phyloP scores from a whole-genome alignment of 163 green algal genomes.

The Chloromonas sp. region DNA sequence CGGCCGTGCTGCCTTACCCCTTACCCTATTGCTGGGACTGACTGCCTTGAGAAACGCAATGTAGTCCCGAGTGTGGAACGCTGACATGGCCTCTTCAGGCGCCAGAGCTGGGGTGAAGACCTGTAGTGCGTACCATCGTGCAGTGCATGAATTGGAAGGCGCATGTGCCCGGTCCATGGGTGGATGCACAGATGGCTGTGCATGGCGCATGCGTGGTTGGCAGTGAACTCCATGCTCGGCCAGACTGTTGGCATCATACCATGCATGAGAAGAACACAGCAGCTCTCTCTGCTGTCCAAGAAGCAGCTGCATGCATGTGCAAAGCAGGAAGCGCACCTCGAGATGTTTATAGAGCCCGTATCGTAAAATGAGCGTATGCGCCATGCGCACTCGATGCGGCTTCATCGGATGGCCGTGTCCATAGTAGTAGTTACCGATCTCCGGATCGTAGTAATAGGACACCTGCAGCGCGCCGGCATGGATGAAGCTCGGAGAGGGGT shows the following conservation, averaged over 20 bases:
- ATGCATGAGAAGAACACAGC: no score
- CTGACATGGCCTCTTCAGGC: slow-evolving; percentile 51
- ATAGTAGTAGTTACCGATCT: slow-evolving; percentile 89
- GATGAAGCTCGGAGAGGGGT: no score
- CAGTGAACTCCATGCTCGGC: no score
- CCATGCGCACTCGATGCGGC: slow-evolving; percentile 79
- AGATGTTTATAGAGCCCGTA: slow-evolving; percentile 74
- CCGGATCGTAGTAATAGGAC: slow-evolving; percentile 81
- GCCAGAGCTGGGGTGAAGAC: slow-evolving; percentile 47
- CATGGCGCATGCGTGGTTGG: no score
- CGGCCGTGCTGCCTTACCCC: background rate
- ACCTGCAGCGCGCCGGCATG: slow-evolving; percentile 31
- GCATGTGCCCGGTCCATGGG: no score
- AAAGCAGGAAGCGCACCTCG: slow-evolving; percentile 36
- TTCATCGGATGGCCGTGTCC: slow-evolving; percentile 96
- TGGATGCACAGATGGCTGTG: no score
- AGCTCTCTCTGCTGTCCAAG: no score
- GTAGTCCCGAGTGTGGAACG: slow-evolving; percentile 74
- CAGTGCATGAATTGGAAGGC: no score
- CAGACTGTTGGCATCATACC: no score
- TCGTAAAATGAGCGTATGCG: slow-evolving; percentile 71
- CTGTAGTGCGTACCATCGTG: slow-evolving; percentile 15
- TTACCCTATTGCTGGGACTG: slow-evolving; percentile 55
- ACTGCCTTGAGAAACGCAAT: slow-evolving; percentile 61
- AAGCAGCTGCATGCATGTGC: background rate